Evolutionary conservation across 2,329 filamentous ascomycete species (phyloP), one percentile per base, ranked within the genome.

Genomic region (Chaetomiaceae sp.): DNA sequence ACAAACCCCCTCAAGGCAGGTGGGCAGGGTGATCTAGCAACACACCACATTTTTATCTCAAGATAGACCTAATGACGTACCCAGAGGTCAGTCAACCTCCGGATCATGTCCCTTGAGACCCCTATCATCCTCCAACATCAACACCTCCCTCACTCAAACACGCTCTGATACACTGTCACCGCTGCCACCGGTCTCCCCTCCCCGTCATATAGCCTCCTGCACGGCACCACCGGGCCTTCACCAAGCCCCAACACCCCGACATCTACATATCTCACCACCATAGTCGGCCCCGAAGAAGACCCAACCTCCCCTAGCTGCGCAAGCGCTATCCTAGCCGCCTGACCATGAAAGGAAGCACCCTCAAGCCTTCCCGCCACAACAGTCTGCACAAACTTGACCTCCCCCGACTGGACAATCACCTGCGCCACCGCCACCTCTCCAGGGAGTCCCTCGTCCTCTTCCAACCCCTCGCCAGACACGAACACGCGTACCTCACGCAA

Each of bases 151-250:
- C 25, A 20, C 30, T 47, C 51, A 50, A 58, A 55, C 2, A 59
- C 51, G 34, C 48, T 53, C 37, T 58, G 56, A 41, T 56, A 67
- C 7, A 71, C 59, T 16, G 60, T 59, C 20, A 71, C 64, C n/a
- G 60, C 64, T 19, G 58, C 63, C 20, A 76, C n/a, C n/a, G n/a
- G 51, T 40, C 65, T 63, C 41, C 55, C 55, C 12, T 70, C 73
- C 7, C 54, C 27, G 0, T 51, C 56, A 55, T 70, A 76, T 21
- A 76, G 60, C 23, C 69, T 72, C 38, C 51, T 58, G 39, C 72
- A 76, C 4, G 72, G 72, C 21, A 76, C 63, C 5, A 69, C 52
- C 0, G 68, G 62, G 7, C 46, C 53, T 34, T 10, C 54, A 23
- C 14, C 40, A 7, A 33, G n/a, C 30, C 17, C 12, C 17, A 53